Base-by-base conservation (phyloP, 768 basidiomycete species). In the Lepiota venenata region DNA sequence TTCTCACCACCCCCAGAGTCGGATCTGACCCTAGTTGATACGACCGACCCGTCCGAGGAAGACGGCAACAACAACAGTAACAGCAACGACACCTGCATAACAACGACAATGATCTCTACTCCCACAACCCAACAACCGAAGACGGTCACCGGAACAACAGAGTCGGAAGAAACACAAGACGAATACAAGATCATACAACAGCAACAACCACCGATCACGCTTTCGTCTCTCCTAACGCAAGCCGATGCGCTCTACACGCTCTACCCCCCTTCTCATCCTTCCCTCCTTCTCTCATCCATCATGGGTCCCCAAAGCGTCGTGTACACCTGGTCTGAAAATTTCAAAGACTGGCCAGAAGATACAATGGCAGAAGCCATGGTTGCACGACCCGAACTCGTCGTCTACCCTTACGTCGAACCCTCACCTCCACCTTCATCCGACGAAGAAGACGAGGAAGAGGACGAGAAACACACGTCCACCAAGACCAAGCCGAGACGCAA, bases 291-390 rank as follows among this genome's bases (percentile, higher is more conserved):
- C 14, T 68, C 76, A 5, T 70, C 73, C 25, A 88, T 88, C 45
- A 83, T 93, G 79, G 91, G 91, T 8, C 88, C 87, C 1, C 83
- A 87, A 61, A 91, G 88, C 61, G 87, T 81, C 36, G 72, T 90
- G 47, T 81, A 77, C 64, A 91, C 91, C 8, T 93, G 89, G 89
- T 80, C 77, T 15, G 79, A 84, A 60, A 65, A 69, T 22, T 60
- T 64, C 2, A 47, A 66, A 0, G 66, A 68, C n/a, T 66, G 81
- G 40, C 81, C 79, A 0, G 60, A 66, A 7, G 83, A 85, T 59
- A 71, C 76, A 48, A 77, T 75, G 44, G 86, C 85, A 3, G 87
- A 88, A 66, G 64, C 69, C 7, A 82, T 86, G 75, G 82, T 87
- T 16, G 63, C 66, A 4, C 67, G 71, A 20, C 80, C 82, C 1